A percentile compares a stretch with the other conserved stretches of the same genome.
These are phyloP conservation scores for Fallopia convolvulus DNA, from an alignment of 148 eudicot species.

Conservation along the genomic window DNA sequence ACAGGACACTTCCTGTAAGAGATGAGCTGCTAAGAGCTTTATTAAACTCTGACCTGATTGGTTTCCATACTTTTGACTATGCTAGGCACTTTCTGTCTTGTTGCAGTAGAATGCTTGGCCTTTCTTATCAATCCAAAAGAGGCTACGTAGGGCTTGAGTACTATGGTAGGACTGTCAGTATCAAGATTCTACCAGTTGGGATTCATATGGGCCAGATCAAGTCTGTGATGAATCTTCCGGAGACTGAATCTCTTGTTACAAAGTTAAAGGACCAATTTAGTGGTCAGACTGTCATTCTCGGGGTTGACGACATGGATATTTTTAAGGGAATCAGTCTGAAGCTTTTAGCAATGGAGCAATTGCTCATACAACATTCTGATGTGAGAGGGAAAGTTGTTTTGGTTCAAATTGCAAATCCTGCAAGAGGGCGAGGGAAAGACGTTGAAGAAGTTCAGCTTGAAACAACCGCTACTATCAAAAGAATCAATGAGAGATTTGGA, in stretches of 20 bases:
- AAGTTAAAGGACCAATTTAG: slow-evolving; percentile 45
- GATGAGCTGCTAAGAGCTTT: slow-evolving; percentile 70
- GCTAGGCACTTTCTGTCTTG: slow-evolving; percentile 87
- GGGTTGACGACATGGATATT: slow-evolving; percentile 92
- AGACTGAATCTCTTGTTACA: slow-evolving; percentile 49
- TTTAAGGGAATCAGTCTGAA: slow-evolving; percentile 81
- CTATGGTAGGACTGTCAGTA: slow-evolving; percentile 79
- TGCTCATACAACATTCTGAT: slow-evolving; percentile 65
- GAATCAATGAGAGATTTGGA: slow-evolving; percentile 53
- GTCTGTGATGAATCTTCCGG: slow-evolving; percentile 59
- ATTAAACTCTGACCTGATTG: slow-evolving; percentile 68
- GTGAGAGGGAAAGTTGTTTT: slow-evolving; percentile 61
- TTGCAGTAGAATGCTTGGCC: slow-evolving; percentile 85
- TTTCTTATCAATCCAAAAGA: slow-evolving; percentile 71
- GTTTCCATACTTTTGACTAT: slow-evolving; percentile 82
- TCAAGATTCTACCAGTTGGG: slow-evolving; percentile 81
- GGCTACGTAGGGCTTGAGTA: slow-evolving; percentile 81
- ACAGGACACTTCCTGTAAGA: slow-evolving; percentile 67
- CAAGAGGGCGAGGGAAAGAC: slow-evolving; percentile 77
- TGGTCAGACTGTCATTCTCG: slow-evolving; percentile 65
- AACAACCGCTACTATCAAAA: slow-evolving; percentile 46
- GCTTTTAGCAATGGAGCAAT: slow-evolving; percentile 70
- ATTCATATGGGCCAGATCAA: slow-evolving; percentile 80
- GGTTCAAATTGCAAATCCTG: slow-evolving; percentile 84
- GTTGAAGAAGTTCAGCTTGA: slow-evolving; percentile 64